A percentile compares a stretch with the other conserved stretches of the same genome.
These are phyloP conservation scores for Lactifluus volemus DNA, from an alignment of 768 basidiomycete species.

Conservation along the genomic window DNA sequence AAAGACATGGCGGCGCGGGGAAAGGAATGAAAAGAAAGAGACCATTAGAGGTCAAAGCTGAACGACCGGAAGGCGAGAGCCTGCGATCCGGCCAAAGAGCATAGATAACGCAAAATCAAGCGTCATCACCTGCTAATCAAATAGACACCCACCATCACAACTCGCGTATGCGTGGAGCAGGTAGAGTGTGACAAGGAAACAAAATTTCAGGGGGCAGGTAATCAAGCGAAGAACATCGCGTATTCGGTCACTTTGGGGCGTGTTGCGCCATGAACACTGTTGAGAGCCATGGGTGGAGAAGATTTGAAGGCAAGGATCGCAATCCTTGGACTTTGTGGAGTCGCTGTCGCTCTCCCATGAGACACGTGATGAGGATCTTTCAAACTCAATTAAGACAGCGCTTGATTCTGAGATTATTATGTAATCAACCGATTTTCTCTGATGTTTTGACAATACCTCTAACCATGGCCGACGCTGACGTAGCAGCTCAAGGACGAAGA, in stretches of 20 bases:
- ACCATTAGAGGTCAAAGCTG: neutral
- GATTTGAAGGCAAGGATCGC: neutral
- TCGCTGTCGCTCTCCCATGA: neutral
- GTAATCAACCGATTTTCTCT: too few species aligned
- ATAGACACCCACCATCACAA: neutral
- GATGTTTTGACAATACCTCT: too few species aligned
- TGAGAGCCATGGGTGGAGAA: neutral
- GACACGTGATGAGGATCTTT: slow-evolving; percentile 1
- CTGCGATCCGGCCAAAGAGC: neutral
- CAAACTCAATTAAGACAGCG: too few species aligned
- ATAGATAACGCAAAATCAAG: neutral
- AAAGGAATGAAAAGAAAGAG: neutral
- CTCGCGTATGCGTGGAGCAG: neutral
- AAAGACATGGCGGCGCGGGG: neutral
- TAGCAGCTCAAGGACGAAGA: neutral
- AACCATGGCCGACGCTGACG: neutral
- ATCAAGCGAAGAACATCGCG: neutral
- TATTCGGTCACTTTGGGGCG: neutral
- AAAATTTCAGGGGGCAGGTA: neutral
- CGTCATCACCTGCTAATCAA: neutral
- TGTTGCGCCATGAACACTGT: neutral
- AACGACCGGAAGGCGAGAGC: neutral
- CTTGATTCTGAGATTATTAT: too few species aligned
- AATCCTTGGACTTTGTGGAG: neutral
- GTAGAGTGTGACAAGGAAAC: neutral